These are phyloP conservation scores for Monilinia polystroma DNA, from an alignment of 2,329 filamentous ascomycete genomes.

Conservation along the genomic window DNA sequence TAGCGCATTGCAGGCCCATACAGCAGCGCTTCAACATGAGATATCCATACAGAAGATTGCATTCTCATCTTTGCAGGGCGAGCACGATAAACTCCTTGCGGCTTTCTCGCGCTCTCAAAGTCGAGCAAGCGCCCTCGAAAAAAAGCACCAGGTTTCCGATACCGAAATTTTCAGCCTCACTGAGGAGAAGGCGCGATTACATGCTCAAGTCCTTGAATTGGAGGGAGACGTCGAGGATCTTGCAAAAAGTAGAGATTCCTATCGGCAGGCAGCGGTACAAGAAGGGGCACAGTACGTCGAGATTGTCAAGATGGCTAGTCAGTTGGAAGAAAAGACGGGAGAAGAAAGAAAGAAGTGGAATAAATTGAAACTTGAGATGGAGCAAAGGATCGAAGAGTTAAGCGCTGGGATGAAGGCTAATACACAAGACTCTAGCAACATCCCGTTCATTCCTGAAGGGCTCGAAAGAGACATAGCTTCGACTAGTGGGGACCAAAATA, in stretches of 20 bases:
- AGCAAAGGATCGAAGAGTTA: conserved; percentile 34
- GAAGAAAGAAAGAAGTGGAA: conserved; percentile 38
- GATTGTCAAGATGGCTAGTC: conserved; percentile 40
- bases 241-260: conserved; percentile 48
- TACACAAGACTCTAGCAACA: not conserved
- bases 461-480: not conserved
- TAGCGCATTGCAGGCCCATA: conserved; percentile 36
- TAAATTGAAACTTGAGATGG: conserved; percentile 35
- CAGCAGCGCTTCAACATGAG: conserved; percentile 50
- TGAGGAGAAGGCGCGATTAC: conserved; percentile 50
- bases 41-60: conserved; percentile 53
- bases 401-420: conserved; percentile 18
- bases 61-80: conserved; percentile 52
- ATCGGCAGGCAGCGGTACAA: conserved; percentile 39
- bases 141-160: conserved; percentile 51
- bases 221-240: conserved; percentile 51
- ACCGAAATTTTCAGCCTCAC: conserved; percentile 52
- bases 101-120: conserved; percentile 52
- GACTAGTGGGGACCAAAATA: conserved; percentile 21
- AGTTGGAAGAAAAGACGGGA: conserved; percentile 36
- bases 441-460: not conserved
- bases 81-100: conserved; percentile 53
- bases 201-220: conserved; percentile 48
- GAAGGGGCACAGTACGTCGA: conserved; percentile 40
- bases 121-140: conserved; percentile 50